These are phyloP conservation scores for Galium porrigens DNA, from an alignment of 305 asterid genomes.

Conservation along the genomic window DNA sequence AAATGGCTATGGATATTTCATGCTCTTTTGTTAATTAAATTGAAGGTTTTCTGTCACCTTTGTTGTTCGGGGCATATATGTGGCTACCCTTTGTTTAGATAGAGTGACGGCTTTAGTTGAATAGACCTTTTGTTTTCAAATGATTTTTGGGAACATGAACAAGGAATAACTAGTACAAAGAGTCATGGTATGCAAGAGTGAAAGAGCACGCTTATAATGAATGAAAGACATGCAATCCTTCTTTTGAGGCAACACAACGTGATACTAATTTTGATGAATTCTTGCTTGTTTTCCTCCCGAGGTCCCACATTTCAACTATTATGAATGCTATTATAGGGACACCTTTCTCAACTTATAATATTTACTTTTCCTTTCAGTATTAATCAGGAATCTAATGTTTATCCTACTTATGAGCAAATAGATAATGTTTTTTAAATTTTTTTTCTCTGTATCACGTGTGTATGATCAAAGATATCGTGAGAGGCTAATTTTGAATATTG, in stretches of 20 bases:
- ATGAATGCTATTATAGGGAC: neutral
- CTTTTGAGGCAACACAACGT: neutral
- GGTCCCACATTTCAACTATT: neutral
- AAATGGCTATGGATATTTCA: neutral
- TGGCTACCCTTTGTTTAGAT: neutral
- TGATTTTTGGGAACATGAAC: neutral
- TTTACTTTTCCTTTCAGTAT: neutral
- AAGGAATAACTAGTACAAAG: neutral
- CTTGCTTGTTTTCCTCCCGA: neutral
- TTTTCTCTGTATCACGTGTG: neutral
- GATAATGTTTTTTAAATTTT: neutral
- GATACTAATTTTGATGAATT: neutral
- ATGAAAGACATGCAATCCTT: neutral
- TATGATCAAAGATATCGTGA: neutral
- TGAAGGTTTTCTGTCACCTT: neutral
- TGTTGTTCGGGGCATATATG: neutral
- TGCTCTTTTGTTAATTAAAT: neutral
- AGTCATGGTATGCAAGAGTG: neutral
- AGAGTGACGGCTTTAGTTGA: neutral
- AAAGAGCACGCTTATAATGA: neutral
- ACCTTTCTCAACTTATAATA: neutral
- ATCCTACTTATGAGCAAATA: neutral
- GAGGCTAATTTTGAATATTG: neutral
- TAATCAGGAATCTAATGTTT: neutral
- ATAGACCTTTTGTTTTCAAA: neutral